A percentile compares a stretch with the other conserved stretches of the same genome.
Conservation (phyloP, 2,329 filamentous ascomycete genomes). For the Volutella citrinella region DNA sequence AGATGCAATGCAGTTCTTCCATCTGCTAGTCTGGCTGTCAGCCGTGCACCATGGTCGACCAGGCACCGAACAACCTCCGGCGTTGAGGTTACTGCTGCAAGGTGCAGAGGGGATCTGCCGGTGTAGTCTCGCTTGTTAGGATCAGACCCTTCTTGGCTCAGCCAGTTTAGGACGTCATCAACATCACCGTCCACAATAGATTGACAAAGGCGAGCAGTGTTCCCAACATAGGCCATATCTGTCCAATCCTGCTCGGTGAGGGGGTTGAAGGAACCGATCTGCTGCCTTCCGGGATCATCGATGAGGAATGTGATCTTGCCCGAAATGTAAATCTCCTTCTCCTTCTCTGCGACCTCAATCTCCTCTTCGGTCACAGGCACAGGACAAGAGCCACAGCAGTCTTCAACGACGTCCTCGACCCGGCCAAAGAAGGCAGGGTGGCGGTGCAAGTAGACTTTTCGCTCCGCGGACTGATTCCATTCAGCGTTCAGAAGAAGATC, state of each 20-base stretch:
- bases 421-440: constrained; percentile 84
- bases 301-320: constrained; percentile 72
- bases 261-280: constrained; percentile 71
- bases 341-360: constrained; percentile 65
- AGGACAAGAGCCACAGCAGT: constrained; percentile 82
- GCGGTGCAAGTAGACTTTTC: constrained; percentile 75
- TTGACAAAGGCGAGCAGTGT: constrained; percentile 73
- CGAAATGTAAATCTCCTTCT: constrained; percentile 72
- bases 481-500: constrained; percentile 82
- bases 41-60: constrained; percentile 67
- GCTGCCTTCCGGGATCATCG: constrained; percentile 77
- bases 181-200: constrained; percentile 75
- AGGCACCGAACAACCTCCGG: constrained; percentile 68
- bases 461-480: constrained; percentile 76
- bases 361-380: constrained; percentile 67
- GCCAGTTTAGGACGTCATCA: constrained; percentile 69
- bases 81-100: constrained; percentile 68
- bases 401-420: constrained; percentile 69
- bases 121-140: constrained; percentile 74
- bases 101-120: constrained; percentile 74
- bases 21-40: constrained; percentile 73
- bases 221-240: constrained; percentile 85
- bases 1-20: constrained; percentile 81
- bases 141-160: constrained; percentile 63
- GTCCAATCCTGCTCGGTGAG: constrained; percentile 83